Conservation (phyloP, 768 basidiomycete genomes). For the Terana coerulea region DNA sequence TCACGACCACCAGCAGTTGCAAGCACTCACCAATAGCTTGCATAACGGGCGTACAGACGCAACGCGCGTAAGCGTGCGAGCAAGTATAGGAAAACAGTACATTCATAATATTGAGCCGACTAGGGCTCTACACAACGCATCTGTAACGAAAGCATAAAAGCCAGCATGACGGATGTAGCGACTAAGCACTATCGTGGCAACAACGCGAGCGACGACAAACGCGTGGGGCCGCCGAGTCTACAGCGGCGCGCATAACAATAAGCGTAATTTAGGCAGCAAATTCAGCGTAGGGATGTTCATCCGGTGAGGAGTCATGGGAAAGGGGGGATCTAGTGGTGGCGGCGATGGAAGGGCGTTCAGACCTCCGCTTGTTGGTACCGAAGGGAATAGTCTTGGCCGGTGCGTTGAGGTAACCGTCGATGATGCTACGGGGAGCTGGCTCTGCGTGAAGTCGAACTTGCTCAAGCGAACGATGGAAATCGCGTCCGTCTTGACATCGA, state of each 20-base stretch:
- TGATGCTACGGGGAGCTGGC: conserved; percentile 18
- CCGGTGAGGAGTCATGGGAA: not conserved
- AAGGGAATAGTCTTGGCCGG: conserved; percentile 21
- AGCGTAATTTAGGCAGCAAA: not conserved
- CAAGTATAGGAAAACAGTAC: too few species aligned
- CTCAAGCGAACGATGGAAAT: conserved; percentile 23
- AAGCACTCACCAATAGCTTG: too few species aligned
- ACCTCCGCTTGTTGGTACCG: conserved; percentile 5
- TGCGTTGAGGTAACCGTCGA: conserved; percentile 23
- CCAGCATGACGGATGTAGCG: conserved; percentile 1
- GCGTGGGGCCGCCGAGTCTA: not conserved
- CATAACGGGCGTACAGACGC: too few species aligned
- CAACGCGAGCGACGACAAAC: not conserved
- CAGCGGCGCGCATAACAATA: not conserved
- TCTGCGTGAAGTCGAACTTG: conserved; percentile 24
- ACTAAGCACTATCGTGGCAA: not conserved
- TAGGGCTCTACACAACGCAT: too few species aligned
- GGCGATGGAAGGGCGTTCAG: not conserved
- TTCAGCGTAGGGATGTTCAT: not conserved
- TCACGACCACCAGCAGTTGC: too few species aligned
- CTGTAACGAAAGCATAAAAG: not conserved
- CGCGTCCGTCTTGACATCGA: conserved; percentile 23
- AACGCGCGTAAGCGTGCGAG: too few species aligned
- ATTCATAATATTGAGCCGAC: too few species aligned
- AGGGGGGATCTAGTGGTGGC: conserved; percentile 1